phyloP scores from a whole-genome alignment of 371 early-diverging fungal species.

The Apophysomyces trapeziformis region DNA sequence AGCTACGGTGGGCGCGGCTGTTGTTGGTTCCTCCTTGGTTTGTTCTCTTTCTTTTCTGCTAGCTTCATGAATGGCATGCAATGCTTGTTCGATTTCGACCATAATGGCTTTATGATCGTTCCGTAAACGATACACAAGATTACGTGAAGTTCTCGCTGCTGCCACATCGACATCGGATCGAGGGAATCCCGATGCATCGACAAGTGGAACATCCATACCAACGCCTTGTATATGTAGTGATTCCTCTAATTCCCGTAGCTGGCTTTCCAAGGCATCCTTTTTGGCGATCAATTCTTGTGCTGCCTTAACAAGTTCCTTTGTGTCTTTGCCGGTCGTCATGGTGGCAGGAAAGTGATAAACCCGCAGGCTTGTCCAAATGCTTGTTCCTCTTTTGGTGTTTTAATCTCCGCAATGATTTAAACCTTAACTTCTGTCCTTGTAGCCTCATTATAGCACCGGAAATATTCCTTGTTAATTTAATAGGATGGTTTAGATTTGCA shows the following conservation, averaged over 20 bases:
- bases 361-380: too few relatives aligned
- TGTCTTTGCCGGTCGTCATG: slow-evolving; percentile 26
- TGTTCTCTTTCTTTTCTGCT: slow-evolving; percentile 19
- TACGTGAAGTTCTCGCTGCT: slow-evolving; percentile 59
- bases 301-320: slow-evolving; percentile 42
- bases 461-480: slow-evolving; percentile 1
- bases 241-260: slow-evolving; percentile 58
- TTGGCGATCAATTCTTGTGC: slow-evolving; percentile 64
- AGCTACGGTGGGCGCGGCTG: slow-evolving; percentile 10
- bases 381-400: too few relatives aligned
- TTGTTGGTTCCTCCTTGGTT: slow-evolving; percentile 12
- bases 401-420: not conserved
- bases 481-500: slow-evolving; percentile 3
- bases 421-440: slow-evolving; percentile 34
- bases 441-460: slow-evolving; percentile 14
- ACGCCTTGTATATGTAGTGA: slow-evolving; percentile 66
- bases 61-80: slow-evolving; percentile 69
- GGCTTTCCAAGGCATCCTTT: slow-evolving; percentile 65
- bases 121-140: slow-evolving; percentile 62
- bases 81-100: slow-evolving; percentile 68
- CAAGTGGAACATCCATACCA: slow-evolving; percentile 72
- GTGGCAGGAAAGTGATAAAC: slow-evolving; percentile 26
- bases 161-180: slow-evolving; percentile 87
- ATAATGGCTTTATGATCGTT: slow-evolving; percentile 79
- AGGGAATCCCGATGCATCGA: slow-evolving; percentile 85